Evolutionary conservation across 805 yeast species (phyloP), one percentile per base, ranked within the genome.

Genomic region (Kodamaea jinghongensis): DNA sequence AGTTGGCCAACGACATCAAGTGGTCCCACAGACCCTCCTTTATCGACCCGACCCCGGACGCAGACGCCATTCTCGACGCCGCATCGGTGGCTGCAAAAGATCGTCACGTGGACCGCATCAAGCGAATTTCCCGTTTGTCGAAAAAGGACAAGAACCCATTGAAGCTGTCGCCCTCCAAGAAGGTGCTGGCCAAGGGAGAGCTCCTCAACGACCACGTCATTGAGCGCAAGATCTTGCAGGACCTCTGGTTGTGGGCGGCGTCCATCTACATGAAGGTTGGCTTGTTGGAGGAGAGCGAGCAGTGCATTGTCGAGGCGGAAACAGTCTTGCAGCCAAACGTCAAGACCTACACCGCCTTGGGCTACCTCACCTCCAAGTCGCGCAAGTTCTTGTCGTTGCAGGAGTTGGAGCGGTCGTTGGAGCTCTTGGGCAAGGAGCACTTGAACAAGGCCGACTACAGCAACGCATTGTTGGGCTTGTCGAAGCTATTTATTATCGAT

Each of bases 231-330:
- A 51, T 78, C 7, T 54, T 81, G 33, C 87, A 81, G 50, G 69
- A 70, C 25, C 53, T 86, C 16, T 89, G 96, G 96, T 56, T 89
- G 36, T 78, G 88, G 76, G 72, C 86, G 0, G 73, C 88, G 0
- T 71, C 73, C 27, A 62, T 87, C 17, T 88, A 86, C 54, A 63
- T 75, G 50, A 74, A 76, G 43, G 70, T 75, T 4, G 80, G 76
- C 1, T 58, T 76, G 28, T 46, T 63, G 1, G 71, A 65, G 2
- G 95, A 87, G 38, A 79, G 90, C 1, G 80, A 79, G 50, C 79
- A 75, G 42, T 83, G 95, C 34, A 71, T 88, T 4, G 70, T 73
- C 6, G 96, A 88, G 58, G 87, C 95, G 1, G 82, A 76, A 42
- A 59, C 68, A 1, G 67, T 72, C 2, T 62, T 52, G 37, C 65